Evolutionary conservation across 2,329 filamentous ascomycete genomes (phyloP).

Genomic region (Cladosporium velox): DNA sequence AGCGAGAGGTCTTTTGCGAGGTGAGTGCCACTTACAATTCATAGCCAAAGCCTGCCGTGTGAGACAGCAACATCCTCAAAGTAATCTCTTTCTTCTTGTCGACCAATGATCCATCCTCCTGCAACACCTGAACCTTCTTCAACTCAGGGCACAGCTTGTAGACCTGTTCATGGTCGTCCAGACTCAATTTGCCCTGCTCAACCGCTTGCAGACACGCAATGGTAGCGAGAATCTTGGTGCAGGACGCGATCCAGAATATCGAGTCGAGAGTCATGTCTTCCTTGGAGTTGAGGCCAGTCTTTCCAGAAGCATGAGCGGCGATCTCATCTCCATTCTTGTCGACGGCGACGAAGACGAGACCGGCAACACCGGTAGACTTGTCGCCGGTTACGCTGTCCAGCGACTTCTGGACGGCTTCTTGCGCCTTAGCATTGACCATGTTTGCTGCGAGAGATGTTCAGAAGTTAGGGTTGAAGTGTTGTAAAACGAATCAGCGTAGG

Average conservation of each 20-base stretch:
- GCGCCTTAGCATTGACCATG: constrained; percentile 37
- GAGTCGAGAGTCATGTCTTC: constrained; percentile 62
- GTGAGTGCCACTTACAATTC: constrained; percentile 39
- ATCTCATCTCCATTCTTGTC: constrained; percentile 48
- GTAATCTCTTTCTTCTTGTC: constrained; percentile 51
- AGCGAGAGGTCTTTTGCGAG: background rate
- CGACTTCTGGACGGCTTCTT: constrained; percentile 41
- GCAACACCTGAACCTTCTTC: constrained; percentile 45
- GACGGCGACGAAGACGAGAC: constrained; percentile 49
- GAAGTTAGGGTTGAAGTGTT: background rate
- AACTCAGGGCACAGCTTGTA: constrained; percentile 48
- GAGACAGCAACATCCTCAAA: constrained; percentile 52
- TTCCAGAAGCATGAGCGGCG: constrained; percentile 46
- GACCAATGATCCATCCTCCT: constrained; percentile 43
- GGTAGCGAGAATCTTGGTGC: constrained; percentile 47
- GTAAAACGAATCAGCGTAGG: background rate
- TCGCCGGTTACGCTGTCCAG: constrained; percentile 38
- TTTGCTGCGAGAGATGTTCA: background rate
- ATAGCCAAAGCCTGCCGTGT: constrained; percentile 55
- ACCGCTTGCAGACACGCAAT: constrained; percentile 53
- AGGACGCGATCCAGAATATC: constrained; percentile 61
- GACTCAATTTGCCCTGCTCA: constrained; percentile 44
- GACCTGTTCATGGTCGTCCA: constrained; percentile 46
- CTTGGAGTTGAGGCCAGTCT: constrained; percentile 40
- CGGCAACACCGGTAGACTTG: constrained; percentile 40